These are phyloP conservation scores for Blastobotrys ciferrii DNA, from an alignment of 1,139 yeast species.

Conservation along the genomic window DNA sequence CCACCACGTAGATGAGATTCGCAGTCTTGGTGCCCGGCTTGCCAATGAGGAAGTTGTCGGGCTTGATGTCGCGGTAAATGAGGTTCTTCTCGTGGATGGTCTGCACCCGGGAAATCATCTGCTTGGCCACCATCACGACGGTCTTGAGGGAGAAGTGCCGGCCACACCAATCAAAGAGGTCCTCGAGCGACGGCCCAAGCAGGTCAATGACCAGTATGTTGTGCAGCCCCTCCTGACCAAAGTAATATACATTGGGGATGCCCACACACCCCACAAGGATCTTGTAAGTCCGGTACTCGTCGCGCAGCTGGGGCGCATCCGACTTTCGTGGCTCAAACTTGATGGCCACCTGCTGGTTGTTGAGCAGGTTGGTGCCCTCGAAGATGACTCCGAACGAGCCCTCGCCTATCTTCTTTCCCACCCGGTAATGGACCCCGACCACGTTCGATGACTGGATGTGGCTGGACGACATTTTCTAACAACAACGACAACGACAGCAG, in stretches of 20 bases:
- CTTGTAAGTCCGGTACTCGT: constrained; percentile 91
- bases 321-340: constrained; percentile 86
- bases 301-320: constrained; percentile 97
- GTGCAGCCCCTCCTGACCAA: constrained; percentile 97
- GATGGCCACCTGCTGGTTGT: constrained; percentile 72
- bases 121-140: constrained; percentile 85
- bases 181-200: constrained; percentile 93
- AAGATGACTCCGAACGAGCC: constrained; percentile 97
- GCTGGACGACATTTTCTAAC: constrained; percentile 27
- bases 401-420: constrained; percentile 96
- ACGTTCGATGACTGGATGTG: constrained; percentile 45
- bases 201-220: constrained; percentile 90
- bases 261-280: constrained; percentile 80
- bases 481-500: too few relatives aligned
- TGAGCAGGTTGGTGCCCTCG: constrained; percentile 87
- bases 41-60: constrained; percentile 90
- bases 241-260: constrained; percentile 91
- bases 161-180: constrained; percentile 97
- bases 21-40: constrained; percentile 51
- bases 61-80: constrained; percentile 92
- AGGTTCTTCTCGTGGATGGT: constrained; percentile 86
- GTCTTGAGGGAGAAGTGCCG: constrained; percentile 84
- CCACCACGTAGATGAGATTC: constrained; percentile 54
- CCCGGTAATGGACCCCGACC: constrained; percentile 81
- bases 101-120: constrained; percentile 85